These are phyloP conservation scores for Candida tropicalis DNA, from an alignment of 1,139 yeast species.

Conservation along the genomic window DNA sequence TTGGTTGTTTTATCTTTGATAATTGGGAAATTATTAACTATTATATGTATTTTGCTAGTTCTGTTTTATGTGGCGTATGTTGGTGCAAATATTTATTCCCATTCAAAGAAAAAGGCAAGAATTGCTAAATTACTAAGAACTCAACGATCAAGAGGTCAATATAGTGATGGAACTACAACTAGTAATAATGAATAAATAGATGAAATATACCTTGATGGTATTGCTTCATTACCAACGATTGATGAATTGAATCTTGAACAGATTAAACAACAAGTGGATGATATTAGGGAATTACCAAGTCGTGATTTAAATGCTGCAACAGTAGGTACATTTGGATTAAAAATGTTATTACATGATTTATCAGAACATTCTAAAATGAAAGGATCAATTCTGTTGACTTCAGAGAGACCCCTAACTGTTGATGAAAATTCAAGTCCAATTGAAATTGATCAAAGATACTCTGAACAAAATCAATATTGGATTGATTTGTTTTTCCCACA, in stretches of 20 bases:
- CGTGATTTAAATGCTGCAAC: slow-evolving; percentile 15
- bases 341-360: slow-evolving; percentile 35
- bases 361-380: slow-evolving; percentile 26
- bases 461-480: not conserved
- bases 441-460: too few relatives aligned
- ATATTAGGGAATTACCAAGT: slow-evolving; percentile 16
- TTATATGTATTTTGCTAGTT: slow-evolving; percentile 53
- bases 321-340: slow-evolving; percentile 39
- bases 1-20: slow-evolving; percentile 44
- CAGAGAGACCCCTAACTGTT: slow-evolving; percentile 21
- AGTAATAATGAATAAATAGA: slow-evolving; percentile 21
- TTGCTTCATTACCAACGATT: slow-evolving; percentile 34
- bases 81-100: slow-evolving; percentile 36
- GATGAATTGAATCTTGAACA: slow-evolving; percentile 28
- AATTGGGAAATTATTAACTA: slow-evolving; percentile 46
- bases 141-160: slow-evolving; percentile 34
- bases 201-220: slow-evolving; percentile 26
- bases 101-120: slow-evolving; percentile 26
- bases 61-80: slow-evolving; percentile 58
- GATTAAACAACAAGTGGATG: slow-evolving; percentile 26
- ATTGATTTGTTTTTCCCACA: slow-evolving; percentile 27
- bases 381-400: slow-evolving; percentile 15
- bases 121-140: slow-evolving; percentile 25
- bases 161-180: slow-evolving; percentile 11
- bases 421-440: slow-evolving; percentile 9